Evolutionary conservation across 2,329 filamentous ascomycete species (phyloP), one percentile per base, ranked within the genome.

Genomic region (Paracamarosporium sp.): DNA sequence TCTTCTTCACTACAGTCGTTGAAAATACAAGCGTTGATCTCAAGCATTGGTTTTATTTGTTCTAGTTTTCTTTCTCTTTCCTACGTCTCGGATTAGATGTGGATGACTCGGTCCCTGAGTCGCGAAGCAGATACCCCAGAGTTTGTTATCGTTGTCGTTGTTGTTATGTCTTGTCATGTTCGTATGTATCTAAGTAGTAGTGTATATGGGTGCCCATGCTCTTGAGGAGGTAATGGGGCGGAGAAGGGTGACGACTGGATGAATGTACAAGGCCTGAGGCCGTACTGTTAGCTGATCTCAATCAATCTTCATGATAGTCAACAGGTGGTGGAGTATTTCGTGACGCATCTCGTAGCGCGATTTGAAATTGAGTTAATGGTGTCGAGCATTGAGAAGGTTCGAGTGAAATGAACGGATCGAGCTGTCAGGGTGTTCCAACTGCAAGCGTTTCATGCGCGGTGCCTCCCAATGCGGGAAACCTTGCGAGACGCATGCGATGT

Each of bases 11-110:
- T 69, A 69, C 68, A 73, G 68, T 72, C 67, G 66, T 70, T 72
- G 62, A 41, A 61, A 71, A 74, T 73, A 73, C 67, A 72, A 74
- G 69, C 63, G 67, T 74, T 74, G 67, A 69, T 69, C 65, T 67
- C 57, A 64, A 69, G 60, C 67, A 62, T 50, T 59, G 20, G 47
- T 57, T 43, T 55, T 41, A 47, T 27, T 56, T 48, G 48, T 53
- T 27, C 24, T 30, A 36, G 36, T 33, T 22, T 33, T 48, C 24
- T 20, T 20, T 22, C 4, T 15, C 9, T 25, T 36, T 24, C 27
- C 27, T n/a, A 7, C 8, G 11, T 48, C 24, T 36, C 7, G 33
- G 35, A 28, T 20, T 50, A 50, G 15, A 51, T 51, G 48, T 51
- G 48, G 36, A 45, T 46, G 40, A 38, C 41, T 53, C 41, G 24